Base-by-base conservation (phyloP, 768 basidiomycete species). In the Sarcodon sp. region DNA sequence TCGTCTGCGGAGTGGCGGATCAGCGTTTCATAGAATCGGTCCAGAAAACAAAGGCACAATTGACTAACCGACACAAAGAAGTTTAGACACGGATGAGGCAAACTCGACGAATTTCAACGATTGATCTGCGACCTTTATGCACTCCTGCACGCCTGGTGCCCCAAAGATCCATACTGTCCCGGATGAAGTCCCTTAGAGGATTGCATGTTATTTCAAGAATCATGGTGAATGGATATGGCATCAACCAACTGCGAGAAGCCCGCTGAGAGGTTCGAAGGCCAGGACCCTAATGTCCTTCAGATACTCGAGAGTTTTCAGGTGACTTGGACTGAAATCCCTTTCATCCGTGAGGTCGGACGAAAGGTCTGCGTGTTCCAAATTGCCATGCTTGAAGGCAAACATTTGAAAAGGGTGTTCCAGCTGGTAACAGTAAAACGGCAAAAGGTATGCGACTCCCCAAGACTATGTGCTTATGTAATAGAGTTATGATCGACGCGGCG, bases 91-190 rank as follows among this genome's bases (percentile, higher is more conserved):
- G 2, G 74, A 73, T 0, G 66, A 55, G 2, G 80, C 74, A 54
- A 87, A 84, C 32, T 75, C 72, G 15, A 89, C 62, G 50, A 82
- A 76, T 55, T 79, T 77, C 50, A 82, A 69, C 33, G 64, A 61
- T 18, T 62, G 55, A 27, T 76, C 66, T 8, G 73, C 72, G 9
- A 81, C 56, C 12, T 56, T 58, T 33, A 83, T 57, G 47, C 61
- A 71, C 39, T 61, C 61, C 46, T 79, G 70, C 10, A 89, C 83
- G 3, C 81, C 77, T 3, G 80, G 73, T 5, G 75, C 69, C 1
- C 90, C 91, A 53, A 79, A 75, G 21, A 91, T 53, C 48, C 80
- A 69, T 33, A 92, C 70, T 1, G 59, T 49, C 0, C 90, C 88
- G n/a, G 62, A 58, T 4, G 71, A 60, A 0, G 86, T 87, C 2